Percentiles rank a stretch among this genome's conserved stretches.
Conservation (phyloP, 2,329 filamentous ascomycete species). For the Raffaelea arxii region DNA sequence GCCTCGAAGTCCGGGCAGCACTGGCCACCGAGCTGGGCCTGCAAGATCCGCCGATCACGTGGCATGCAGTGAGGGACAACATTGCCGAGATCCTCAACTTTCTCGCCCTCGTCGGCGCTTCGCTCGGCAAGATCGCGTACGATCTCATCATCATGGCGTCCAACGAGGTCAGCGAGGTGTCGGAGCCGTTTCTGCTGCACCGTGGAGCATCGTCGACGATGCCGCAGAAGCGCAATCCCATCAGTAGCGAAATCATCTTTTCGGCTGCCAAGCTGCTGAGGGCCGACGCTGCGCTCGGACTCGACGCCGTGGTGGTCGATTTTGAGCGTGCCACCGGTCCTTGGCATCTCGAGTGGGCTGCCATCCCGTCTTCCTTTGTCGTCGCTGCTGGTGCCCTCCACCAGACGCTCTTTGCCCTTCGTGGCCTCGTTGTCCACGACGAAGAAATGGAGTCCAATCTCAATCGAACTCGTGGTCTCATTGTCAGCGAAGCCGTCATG, state of each 20-base stretch:
- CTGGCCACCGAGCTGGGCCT: slow-evolving; percentile 39
- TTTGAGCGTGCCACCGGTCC: slow-evolving; percentile 48
- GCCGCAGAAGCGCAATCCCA: slow-evolving; percentile 50
- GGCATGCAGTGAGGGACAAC: slow-evolving; percentile 45
- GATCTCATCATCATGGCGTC: slow-evolving; percentile 47
- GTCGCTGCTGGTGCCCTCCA: slow-evolving; percentile 40
- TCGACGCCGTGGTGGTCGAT: slow-evolving; percentile 48
- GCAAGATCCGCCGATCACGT: slow-evolving; percentile 41
- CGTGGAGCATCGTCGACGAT: slow-evolving; percentile 45
- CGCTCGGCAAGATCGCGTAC: slow-evolving; percentile 43
- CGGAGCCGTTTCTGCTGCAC: slow-evolving; percentile 45
- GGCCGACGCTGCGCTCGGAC: slow-evolving; percentile 38
- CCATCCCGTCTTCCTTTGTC: slow-evolving; percentile 43
- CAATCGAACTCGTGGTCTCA: slow-evolving; percentile 39
- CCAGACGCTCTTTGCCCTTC: slow-evolving; percentile 43
- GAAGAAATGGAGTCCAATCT: slow-evolving; percentile 41
- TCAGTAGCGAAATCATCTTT: slow-evolving; percentile 46
- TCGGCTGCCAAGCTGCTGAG: slow-evolving; percentile 44
- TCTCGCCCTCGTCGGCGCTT: slow-evolving; percentile 41
- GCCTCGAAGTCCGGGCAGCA: slow-evolving; percentile 36
- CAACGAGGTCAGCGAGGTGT: slow-evolving; percentile 38
- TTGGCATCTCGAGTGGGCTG: slow-evolving; percentile 51
- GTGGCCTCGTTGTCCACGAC: slow-evolving; percentile 39
- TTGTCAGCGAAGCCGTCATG: slow-evolving; percentile 51
- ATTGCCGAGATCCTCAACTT: slow-evolving; percentile 44